Evolutionary conservation across 208 protist species (phyloP), one percentile per base, ranked within the genome.

Genomic region (Acanthamoeba culbertsoni): DNA sequence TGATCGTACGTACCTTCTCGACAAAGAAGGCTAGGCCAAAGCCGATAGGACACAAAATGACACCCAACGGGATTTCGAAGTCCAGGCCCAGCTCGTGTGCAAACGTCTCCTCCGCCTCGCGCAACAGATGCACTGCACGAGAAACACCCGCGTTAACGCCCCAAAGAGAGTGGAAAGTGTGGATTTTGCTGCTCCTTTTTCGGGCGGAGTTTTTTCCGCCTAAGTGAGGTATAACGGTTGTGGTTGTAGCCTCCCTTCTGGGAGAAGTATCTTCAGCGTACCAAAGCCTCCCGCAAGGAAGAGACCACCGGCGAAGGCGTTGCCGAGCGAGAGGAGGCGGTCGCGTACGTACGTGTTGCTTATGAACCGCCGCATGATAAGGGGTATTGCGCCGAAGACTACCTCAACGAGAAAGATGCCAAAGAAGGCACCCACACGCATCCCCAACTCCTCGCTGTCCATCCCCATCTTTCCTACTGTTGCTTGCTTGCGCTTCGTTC

Each of bases 241-340:
- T n/a, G n/a, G n/a, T n/a, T n/a, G n/a, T n/a, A n/a, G n/a, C n/a
- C n/a, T n/a, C n/a, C n/a, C n/a, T n/a, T n/a, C n/a, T n/a, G n/a
- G n/a, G n/a, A n/a, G n/a, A n/a, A n/a, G n/a, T n/a, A n/a, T n/a
- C n/a, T n/a, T n/a, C n/a, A 46, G 33, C 8, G 84, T 46, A 92
- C 86, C 62, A 18, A 92, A 77, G 53, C 86, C 86, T 20, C 86
- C 59, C 57, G 59, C 53, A 23, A 92, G 86, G 42, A 92, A 92
- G 48, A 92, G 86, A 18, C 86, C 86, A 16, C 86, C 86, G 63
- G 86, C 53, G 40, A 92, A 92, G 37, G 86, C 86, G 86, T 92
- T 92, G 43, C 59, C 86, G 8, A 68, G 62, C 0, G 86, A 92
- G 53, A 92, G 86, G 35, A 92, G 37, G 0, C 86, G 86, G 86